Evolutionary conservation across 1,284 basidiomycete species (phyloP).

Genomic region (Leccinum griseonigrum): DNA sequence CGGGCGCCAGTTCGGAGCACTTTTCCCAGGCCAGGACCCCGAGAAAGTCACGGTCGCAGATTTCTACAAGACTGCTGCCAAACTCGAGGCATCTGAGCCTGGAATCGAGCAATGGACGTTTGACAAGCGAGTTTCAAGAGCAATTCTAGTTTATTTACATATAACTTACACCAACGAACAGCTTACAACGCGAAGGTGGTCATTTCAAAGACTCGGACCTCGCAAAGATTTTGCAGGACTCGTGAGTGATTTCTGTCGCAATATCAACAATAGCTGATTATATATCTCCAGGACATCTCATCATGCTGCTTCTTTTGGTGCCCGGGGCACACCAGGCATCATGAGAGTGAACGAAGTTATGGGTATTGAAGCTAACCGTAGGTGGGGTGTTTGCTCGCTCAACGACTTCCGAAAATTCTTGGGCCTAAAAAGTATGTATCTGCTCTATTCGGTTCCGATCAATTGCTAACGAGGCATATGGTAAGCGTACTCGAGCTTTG

Average conservation of each 20-base stretch:
- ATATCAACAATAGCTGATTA: conserved; percentile 1
- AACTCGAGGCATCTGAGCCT: conserved; percentile 40
- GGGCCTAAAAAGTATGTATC: conserved; percentile 64
- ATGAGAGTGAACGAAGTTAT: conserved; percentile 82
- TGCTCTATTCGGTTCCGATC: not conserved
- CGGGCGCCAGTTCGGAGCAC: conserved; percentile 40
- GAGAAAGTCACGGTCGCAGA: conserved; percentile 57
- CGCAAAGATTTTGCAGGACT: conserved; percentile 62
- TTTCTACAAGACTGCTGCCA: conserved; percentile 51
- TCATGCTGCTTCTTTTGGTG: conserved; percentile 76
- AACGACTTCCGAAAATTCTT: conserved; percentile 86
- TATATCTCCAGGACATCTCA: conserved; percentile 56
- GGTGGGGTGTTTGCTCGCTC: conserved; percentile 82
- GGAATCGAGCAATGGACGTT: conserved; percentile 68
- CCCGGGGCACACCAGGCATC: conserved; percentile 69
- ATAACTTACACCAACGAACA: conserved; percentile 25
- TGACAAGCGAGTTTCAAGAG: conserved; percentile 43
- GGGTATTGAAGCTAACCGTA: conserved; percentile 74
- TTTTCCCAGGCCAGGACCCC: conserved; percentile 54
- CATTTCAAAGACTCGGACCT: conserved; percentile 72
- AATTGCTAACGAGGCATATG: not conserved
- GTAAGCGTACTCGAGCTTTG: conserved; percentile 60
- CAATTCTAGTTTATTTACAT: not conserved
- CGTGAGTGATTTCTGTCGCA: conserved; percentile 44
- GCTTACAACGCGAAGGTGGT: conserved; percentile 59